These are phyloP conservation scores for Chrysopogon serrulatus DNA, from an alignment of 176 grass and related monocot genomes.

Conservation along the genomic window DNA sequence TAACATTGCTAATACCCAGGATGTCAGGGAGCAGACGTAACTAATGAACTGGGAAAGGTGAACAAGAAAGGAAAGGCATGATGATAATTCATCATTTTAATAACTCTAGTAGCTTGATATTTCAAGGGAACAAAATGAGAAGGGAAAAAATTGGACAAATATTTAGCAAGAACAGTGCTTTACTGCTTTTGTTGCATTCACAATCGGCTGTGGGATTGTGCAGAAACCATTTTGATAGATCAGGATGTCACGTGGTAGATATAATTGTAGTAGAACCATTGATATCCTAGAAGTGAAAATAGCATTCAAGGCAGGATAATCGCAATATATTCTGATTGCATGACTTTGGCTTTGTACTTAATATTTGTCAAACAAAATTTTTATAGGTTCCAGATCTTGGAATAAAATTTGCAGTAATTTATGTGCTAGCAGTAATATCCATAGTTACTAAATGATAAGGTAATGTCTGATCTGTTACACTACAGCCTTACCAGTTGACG, in stretches of 20 bases:
- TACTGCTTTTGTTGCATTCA: not conserved
- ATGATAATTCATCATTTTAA: constrained; percentile 6
- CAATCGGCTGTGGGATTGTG: not conserved
- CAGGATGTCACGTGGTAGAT: not conserved
- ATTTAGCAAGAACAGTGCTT: not conserved
- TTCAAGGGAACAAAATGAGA: not conserved
- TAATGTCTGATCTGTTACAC: not conserved
- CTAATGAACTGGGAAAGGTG: not conserved
- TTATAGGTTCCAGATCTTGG: not conserved
- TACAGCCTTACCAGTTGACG: not conserved
- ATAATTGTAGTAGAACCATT: not conserved
- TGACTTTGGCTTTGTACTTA: constrained; percentile 4
- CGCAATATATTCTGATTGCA: not conserved
- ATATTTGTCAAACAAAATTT: not conserved
- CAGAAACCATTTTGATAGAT: not conserved
- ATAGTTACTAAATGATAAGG: not conserved
- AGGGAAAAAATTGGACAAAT: not conserved
- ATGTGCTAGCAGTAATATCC: not conserved
- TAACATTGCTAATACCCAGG: not conserved
- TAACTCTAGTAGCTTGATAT: not conserved
- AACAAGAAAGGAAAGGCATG: not conserved
- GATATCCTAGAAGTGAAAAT: not conserved
- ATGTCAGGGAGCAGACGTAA: not conserved
- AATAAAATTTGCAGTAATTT: not conserved
- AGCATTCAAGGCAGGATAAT: not conserved